These are phyloP conservation scores for Straminergon stramineum DNA, from an alignment of 225 moss, liverwort and hornwort species.

Conservation along the genomic window DNA sequence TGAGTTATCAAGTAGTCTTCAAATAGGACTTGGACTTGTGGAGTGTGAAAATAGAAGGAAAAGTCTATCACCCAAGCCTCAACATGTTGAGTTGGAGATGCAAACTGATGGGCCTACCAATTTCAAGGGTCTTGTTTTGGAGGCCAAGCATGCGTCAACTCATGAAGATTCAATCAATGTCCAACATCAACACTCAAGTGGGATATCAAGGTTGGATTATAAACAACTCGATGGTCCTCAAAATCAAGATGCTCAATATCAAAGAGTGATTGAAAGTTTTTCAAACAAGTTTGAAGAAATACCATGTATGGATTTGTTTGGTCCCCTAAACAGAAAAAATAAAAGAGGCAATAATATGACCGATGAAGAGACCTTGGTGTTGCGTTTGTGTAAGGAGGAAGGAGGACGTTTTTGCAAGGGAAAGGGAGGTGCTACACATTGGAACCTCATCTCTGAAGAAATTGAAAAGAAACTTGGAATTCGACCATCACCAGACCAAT, in stretches of 20 bases:
- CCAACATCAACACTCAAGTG: neutral
- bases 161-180: neutral
- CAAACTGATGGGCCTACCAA: accelerated
- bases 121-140: neutral
- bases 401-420: neutral
- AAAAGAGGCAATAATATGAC: neutral
- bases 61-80: no score
- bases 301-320: neutral
- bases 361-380: accelerated
- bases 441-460: neutral
- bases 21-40: neutral
- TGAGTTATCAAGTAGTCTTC: no score
- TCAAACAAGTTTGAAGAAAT: neutral
- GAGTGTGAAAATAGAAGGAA: neutral
- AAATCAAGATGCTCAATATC: accelerated
- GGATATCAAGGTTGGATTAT: neutral
- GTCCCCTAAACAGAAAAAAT: accelerated
- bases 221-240: neutral
- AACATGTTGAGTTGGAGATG: neutral
- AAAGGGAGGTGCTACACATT: neutral
- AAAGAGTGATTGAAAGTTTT: accelerated
- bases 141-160: neutral
- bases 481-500: neutral
- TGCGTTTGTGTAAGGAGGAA: neutral
- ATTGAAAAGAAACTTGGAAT: neutral